Evolutionary conservation across 2,329 filamentous ascomycete genomes (phyloP), one percentile per base, ranked within the genome.

Genomic region (Catunica adiposa): DNA sequence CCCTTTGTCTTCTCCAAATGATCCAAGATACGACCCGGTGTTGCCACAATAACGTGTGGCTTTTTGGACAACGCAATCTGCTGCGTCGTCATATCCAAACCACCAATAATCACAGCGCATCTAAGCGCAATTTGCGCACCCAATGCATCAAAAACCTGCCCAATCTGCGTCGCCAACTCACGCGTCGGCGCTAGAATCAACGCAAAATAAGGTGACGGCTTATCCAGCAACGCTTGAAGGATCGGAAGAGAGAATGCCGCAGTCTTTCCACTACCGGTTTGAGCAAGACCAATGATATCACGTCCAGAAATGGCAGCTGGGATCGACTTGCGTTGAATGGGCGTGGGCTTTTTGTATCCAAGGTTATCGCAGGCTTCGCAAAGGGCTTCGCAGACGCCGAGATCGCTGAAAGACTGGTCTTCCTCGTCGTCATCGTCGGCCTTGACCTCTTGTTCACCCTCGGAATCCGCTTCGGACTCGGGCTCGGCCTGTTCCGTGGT

Each of bases 1-100:
- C 92, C 90, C 68, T 95, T 96, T 1, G 92, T 98, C 69, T 95
- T 95, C 66, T 97, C 89, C 7, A 97, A 72, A 63, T 98, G 92
- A 64, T 97, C 92, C 3, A 96, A 74, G 22, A 96, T 72, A 56
- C 90, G 80, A 54, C 89, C 90, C 0, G 90, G 90, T 0, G 90
- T 96, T 0, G 90, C 90, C 40, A 97, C 89, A 22, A 97, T 74
- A 23, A 98, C 83, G 64, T 98, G 92, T 6, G 92, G 92, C 63
- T 90, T 90, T 75, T 95, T 96, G n/a, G 86, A 88, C 0, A 98
- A 77, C 0, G 89, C 85, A 60, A 98, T 94, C 1, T 85, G 71
- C 67, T 98, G 92, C 0, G 86, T 79, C 1, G 96, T 86, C 87
- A 96, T 96, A 61, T 97, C 90, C 75, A 97, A 82, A 46, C 92